phyloP scores from a whole-genome alignment of 768 basidiomycete genomes.

The Mycena indigotica region DNA sequence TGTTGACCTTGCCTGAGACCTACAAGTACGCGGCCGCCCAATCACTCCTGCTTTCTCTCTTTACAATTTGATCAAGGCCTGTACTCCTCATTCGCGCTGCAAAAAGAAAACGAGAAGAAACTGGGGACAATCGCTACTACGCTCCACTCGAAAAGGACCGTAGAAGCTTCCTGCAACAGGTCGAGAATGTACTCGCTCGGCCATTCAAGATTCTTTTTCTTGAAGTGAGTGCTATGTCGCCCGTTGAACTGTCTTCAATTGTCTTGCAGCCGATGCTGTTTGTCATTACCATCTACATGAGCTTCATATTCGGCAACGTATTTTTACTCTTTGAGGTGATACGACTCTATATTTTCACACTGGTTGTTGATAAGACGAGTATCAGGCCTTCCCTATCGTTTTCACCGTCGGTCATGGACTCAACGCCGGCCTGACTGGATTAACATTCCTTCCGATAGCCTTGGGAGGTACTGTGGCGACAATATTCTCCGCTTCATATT shows the following conservation, averaged over 20 bases:
- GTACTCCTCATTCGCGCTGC: slow-evolving; percentile 58
- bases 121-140: slow-evolving; percentile 53
- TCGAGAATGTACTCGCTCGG: slow-evolving; percentile 50
- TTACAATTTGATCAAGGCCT: slow-evolving; percentile 41
- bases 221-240: slow-evolving; percentile 60
- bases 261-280: background rate
- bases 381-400: slow-evolving; percentile 56
- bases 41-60: background rate
- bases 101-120: slow-evolving; percentile 48
- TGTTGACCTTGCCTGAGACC: slow-evolving; percentile 69
- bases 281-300: slow-evolving; percentile 5
- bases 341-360: too few relatives aligned
- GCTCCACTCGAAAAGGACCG: slow-evolving; percentile 51
- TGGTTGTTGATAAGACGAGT: too few relatives aligned
- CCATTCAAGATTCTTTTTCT: slow-evolving; percentile 66
- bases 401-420: slow-evolving; percentile 57
- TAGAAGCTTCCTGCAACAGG: slow-evolving; percentile 39
- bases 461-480: slow-evolving; percentile 52
- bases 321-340: slow-evolving; percentile 56
- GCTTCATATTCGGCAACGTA: slow-evolving; percentile 66
- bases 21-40: slow-evolving; percentile 47
- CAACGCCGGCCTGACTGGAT: slow-evolving; percentile 53
- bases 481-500: slow-evolving; percentile 46
- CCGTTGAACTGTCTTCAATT: slow-evolving; percentile 57
- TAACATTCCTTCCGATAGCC: slow-evolving; percentile 65